Evolutionary conservation across 495 filamentous ascomycete species (phyloP), one percentile per base, ranked within the genome.

Genomic region (Terfezia boudieri): DNA sequence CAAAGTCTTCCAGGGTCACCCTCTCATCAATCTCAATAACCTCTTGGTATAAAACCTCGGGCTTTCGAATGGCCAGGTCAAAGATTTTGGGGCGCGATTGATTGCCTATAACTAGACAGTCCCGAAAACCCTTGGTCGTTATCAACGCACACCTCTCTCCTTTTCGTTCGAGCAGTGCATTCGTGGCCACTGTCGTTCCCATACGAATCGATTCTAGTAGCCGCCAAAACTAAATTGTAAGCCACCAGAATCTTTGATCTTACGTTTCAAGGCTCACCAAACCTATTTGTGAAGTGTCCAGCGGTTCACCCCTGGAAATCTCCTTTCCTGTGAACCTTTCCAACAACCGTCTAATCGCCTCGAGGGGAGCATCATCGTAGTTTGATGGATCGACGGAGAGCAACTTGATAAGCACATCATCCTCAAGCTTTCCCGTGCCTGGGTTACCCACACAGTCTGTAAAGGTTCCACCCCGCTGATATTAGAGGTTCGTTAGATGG

Each of bases 71-170:
- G 11, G 79, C 79, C 22, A 92, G 67, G 61, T 92, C 85, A 56
- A 92, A 92, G 57, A 92, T 88, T 60, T 77, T 79, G 3, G 85
- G 85, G 0, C 85, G 72, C 17, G 80, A 83, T 64, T 92, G 85
- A 66, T 89, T 88, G 16, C 61, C 61, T 56, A 89, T 90, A 38
- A 83, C 79, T 20, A 96, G 73, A 58, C 89, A 86, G 67, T 98
- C 90, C 51, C 79, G 82, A 69, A 98, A 98, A 0, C 90, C 90
- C 64, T 85, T 83, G 2, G 92, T 95, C 9, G 92, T 86, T 20
- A 96, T 75, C 60, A 98, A 74, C 3, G 81, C 90, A 56, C 92
- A 93, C 60, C 78, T 79, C 67, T 94, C 90, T 7, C 90, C 90
- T 68, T 96, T 98, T 55, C 90, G 70, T 68, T 98, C 92, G 1